Evolutionary conservation across 2,329 filamentous ascomycete genomes (phyloP).

Genomic region (Phoma sp.): DNA sequence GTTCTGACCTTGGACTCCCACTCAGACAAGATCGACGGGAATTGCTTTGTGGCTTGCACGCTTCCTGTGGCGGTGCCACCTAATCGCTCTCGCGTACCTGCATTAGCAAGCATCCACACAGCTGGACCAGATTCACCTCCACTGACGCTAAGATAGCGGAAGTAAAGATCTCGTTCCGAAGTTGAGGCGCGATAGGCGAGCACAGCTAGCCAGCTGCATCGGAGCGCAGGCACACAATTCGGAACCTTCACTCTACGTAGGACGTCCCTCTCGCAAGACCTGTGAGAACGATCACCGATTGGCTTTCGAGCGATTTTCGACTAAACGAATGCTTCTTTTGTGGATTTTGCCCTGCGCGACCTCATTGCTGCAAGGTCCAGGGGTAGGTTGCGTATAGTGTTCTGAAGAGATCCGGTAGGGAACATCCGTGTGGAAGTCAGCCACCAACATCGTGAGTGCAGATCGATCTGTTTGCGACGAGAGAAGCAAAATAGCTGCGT

Average conservation of each 20-base stretch:
- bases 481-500: not conserved
- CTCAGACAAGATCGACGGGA: not conserved
- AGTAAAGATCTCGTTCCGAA: not conserved
- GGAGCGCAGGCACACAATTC: not conserved
- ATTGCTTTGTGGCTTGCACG: not conserved
- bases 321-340: not conserved
- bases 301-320: not conserved
- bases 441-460: not conserved
- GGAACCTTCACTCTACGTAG: not conserved
- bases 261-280: not conserved
- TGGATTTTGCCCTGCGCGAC: not conserved
- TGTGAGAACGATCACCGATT: not conserved
- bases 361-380: constrained; percentile 9
- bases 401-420: not conserved
- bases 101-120: not conserved
- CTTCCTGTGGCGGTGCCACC: not conserved
- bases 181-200: not conserved
- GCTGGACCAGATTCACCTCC: not conserved
- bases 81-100: constrained; percentile 3
- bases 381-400: constrained; percentile 1
- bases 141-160: not conserved
- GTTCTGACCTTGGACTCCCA: not conserved
- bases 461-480: not conserved
- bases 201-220: not conserved
- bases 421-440: constrained; percentile 3